A percentile compares a stretch with the other conserved stretches of the same genome.
phyloP scores from a whole-genome alignment of 805 yeast species.

The Schizosaccharomyces octosporus region DNA sequence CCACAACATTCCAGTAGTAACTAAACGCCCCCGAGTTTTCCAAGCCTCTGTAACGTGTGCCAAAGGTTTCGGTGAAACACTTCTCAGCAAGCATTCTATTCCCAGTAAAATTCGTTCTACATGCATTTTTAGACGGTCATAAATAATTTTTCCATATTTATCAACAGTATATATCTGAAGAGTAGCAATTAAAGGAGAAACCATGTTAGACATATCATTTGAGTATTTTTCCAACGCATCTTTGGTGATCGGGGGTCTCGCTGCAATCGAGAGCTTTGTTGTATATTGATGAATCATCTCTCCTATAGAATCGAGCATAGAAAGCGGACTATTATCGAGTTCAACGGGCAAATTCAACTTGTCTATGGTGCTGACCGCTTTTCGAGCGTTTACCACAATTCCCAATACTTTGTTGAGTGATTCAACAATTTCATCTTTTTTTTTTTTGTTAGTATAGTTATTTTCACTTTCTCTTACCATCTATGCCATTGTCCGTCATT shows the following conservation, averaged over 20 bases:
- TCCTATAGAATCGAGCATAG: not conserved
- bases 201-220: not conserved
- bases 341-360: not conserved
- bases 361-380: not conserved
- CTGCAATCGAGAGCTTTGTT: not conserved
- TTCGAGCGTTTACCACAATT: not conserved
- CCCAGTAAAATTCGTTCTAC: not conserved
- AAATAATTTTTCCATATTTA: not conserved
- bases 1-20: slow-evolving; percentile 1
- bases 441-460: not conserved
- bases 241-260: slow-evolving; percentile 1
- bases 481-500: too few relatives aligned
- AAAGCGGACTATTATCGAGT: not conserved
- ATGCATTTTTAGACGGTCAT: not conserved
- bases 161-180: not conserved
- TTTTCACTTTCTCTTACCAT: too few relatives aligned
- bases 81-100: not conserved
- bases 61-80: not conserved
- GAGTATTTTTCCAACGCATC: not conserved
- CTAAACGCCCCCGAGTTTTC: not conserved
- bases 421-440: not conserved
- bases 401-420: not conserved
- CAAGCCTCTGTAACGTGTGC: not conserved
- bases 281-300: not conserved
- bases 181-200: not conserved